These are phyloP conservation scores for Geotrichum klebahnii DNA, from an alignment of 1,139 yeast species.

Conservation along the genomic window DNA sequence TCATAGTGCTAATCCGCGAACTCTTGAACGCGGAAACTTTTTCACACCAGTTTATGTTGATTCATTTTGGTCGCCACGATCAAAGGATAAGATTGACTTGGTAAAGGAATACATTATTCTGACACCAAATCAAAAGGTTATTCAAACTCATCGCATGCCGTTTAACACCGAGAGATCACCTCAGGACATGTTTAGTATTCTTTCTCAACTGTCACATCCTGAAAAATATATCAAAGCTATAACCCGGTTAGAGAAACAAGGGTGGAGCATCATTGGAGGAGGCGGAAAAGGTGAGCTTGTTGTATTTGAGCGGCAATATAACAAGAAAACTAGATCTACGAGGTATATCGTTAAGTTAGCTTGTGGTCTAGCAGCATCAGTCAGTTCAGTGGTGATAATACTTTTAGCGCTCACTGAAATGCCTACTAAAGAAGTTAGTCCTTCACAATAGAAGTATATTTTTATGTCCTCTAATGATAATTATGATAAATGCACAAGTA, in stretches of 20 bases:
- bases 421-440: not conserved
- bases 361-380: slow-evolving; percentile 20
- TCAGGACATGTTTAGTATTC: slow-evolving; percentile 48
- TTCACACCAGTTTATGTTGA: slow-evolving; percentile 46
- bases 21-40: slow-evolving; percentile 47
- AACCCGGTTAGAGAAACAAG: slow-evolving; percentile 40
- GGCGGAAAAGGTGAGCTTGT: slow-evolving; percentile 39
- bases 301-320: slow-evolving; percentile 38
- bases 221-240: slow-evolving; percentile 38
- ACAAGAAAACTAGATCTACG: slow-evolving; percentile 23
- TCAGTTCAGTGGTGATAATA: slow-evolving; percentile 23
- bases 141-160: slow-evolving; percentile 44
- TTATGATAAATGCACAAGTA: slow-evolving; percentile 6
- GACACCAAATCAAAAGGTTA: slow-evolving; percentile 44
- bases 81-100: slow-evolving; percentile 9
- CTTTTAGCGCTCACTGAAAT: slow-evolving; percentile 22
- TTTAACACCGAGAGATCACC: slow-evolving; percentile 35
- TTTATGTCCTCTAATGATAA: not conserved
- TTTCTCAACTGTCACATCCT: slow-evolving; percentile 43
- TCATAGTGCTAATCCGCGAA: slow-evolving; percentile 39
- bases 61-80: slow-evolving; percentile 11
- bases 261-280: slow-evolving; percentile 50
- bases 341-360: slow-evolving; percentile 23
- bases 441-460: not conserved
- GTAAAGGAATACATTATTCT: slow-evolving; percentile 47